Conservation (phyloP, 345 rosid species). For the Bruguiera parviflora region DNA sequence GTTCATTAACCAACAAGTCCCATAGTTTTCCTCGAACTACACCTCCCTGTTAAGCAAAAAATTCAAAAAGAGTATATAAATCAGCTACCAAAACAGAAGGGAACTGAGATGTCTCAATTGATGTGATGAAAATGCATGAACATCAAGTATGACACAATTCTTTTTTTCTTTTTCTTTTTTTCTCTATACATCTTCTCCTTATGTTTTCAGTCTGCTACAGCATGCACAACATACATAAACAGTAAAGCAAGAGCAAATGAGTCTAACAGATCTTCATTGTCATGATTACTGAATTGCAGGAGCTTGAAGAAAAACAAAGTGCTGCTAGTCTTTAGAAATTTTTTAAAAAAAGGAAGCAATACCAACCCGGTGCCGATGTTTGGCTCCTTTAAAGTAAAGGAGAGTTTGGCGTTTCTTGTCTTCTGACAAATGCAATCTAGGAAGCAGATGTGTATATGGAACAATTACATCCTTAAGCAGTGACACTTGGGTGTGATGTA, state of each 20-base stretch:
- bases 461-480: constrained; percentile 91
- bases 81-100: not conserved
- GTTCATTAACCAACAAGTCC: constrained; percentile 67
- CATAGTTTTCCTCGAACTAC: constrained; percentile 75
- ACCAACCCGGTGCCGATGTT: constrained; percentile 81
- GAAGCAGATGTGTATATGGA: constrained; percentile 87
- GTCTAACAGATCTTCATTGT: no score
- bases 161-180: no score
- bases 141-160: no score
- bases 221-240: no score
- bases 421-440: constrained; percentile 49
- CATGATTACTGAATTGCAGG: no score
- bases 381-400: constrained; percentile 94
- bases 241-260: no score
- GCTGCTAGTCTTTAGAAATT: not conserved
- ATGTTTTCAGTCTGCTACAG: no score
- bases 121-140: not conserved
- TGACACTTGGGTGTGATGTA: constrained; percentile 85
- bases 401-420: constrained; percentile 66
- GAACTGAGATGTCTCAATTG: not conserved
- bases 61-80: not conserved
- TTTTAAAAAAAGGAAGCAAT: not conserved
- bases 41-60: constrained; percentile 58
- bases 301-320: constrained; percentile 5
- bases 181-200: no score